Evolutionary conservation across 345 rosid genomes (phyloP).

Genomic region (Rhizophora apiculata): DNA sequence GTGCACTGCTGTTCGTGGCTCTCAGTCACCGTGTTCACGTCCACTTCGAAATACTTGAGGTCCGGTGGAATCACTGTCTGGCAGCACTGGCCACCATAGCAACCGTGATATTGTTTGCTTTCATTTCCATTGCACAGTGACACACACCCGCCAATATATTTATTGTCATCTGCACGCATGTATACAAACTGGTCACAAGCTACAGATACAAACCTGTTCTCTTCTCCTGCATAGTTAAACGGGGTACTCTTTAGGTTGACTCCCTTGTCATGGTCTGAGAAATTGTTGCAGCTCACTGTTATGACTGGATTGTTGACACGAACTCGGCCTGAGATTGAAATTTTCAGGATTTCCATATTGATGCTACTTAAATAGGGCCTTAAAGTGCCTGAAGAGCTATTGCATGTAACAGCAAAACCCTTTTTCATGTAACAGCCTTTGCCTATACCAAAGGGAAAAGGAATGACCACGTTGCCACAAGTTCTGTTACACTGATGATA

Average conservation of each 20-base stretch:
- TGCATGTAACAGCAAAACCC: slow-evolving; percentile 1
- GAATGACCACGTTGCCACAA: slow-evolving; percentile 3
- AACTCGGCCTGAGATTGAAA: neutral
- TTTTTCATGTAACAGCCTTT: neutral
- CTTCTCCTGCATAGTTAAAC: no score
- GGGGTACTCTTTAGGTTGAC: no score
- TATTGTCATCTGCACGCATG: neutral
- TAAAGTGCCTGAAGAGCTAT: neutral
- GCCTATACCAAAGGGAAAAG: slow-evolving; percentile 7
- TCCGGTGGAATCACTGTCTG: neutral
- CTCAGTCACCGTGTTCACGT: no score
- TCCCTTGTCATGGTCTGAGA: neutral
- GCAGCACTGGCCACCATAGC: slow-evolving; percentile 1
- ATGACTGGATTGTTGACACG: slow-evolving; percentile 2
- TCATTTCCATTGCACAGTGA: neutral
- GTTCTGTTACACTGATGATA: no score
- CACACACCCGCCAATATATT: slow-evolving; percentile 2
- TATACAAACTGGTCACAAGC: no score
- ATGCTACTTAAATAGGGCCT: neutral
- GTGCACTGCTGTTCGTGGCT: no score
- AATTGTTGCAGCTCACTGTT: slow-evolving; percentile 6
- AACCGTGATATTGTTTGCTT: neutral
- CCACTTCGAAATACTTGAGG: no score
- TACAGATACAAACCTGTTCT: no score
- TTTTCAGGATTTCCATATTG: neutral